phyloP scores from a whole-genome alignment of 2,329 filamentous ascomycete genomes.

The Basipetospora chlamydospora region DNA sequence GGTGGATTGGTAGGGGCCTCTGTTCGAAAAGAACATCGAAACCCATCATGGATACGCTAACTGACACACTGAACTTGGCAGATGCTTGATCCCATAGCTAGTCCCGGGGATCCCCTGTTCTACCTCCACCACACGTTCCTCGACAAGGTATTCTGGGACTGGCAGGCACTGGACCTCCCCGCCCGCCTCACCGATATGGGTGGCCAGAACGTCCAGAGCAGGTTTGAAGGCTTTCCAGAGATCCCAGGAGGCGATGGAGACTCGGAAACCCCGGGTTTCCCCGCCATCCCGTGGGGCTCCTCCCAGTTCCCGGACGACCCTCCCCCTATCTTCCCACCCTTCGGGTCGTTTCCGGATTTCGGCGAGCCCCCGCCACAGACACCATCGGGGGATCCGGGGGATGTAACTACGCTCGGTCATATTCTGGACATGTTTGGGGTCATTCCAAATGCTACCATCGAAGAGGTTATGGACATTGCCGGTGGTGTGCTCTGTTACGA shows the following conservation, averaged over 20 bases:
- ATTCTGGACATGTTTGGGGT: conserved; percentile 5
- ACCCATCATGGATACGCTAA: no score
- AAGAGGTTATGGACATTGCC: conserved; percentile 6
- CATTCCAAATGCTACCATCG: conserved; percentile 2
- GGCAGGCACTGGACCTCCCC: conserved; percentile 16
- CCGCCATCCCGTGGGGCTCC: neutral
- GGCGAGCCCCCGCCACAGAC: neutral
- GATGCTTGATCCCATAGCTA: conserved; percentile 12
- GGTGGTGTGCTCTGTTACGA: conserved; percentile 5
- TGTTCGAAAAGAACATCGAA: no score
- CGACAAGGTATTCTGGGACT: conserved; percentile 15
- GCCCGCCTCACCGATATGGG: conserved; percentile 15
- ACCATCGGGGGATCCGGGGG: conserved; percentile 1
- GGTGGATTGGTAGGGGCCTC: conserved; percentile 10
- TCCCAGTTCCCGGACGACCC: no score
- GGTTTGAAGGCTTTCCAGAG: neutral
- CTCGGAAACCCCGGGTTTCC: neutral
- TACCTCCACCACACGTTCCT: conserved; percentile 15
- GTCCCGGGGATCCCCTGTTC: conserved; percentile 18
- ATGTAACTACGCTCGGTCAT: conserved; percentile 4
- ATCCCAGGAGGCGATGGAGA: neutral
- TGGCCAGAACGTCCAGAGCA: conserved; percentile 15
- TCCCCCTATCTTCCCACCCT: neutral
- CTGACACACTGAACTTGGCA: conserved; percentile 11
- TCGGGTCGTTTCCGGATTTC: no score